These are phyloP conservation scores for Osmanthus fragrans DNA, from an alignment of 257 asterid genomes.

Conservation along the genomic window DNA sequence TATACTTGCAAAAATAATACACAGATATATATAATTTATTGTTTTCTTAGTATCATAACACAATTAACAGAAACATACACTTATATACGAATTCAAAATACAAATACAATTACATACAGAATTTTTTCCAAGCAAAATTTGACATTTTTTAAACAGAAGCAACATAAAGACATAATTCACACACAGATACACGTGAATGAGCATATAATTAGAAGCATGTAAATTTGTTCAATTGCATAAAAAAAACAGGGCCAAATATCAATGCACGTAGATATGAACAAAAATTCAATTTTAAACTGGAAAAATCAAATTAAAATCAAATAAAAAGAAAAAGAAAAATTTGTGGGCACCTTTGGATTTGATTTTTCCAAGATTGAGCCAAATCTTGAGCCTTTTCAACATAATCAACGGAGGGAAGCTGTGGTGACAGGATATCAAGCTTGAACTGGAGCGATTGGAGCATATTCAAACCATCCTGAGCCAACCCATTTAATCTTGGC, in stretches of 20 bases:
- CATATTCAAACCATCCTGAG: slow-evolving; percentile 73
- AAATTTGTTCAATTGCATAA: not conserved
- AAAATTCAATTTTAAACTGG: slow-evolving; percentile 5
- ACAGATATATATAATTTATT: not conserved
- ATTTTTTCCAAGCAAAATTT: not conserved
- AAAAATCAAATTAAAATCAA: not conserved
- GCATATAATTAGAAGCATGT: not conserved
- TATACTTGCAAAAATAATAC: not conserved
- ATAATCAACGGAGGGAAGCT: slow-evolving; percentile 65
- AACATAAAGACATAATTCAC: not conserved
- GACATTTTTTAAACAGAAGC: not conserved
- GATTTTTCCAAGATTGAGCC: slow-evolving; percentile 67
- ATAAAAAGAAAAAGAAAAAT: not conserved
- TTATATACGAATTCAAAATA: slow-evolving; percentile 10
- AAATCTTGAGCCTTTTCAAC: slow-evolving; percentile 61
- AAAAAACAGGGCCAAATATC: not conserved
- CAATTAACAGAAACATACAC: not conserved
- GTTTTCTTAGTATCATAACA: not conserved
- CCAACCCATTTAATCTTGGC: slow-evolving; percentile 84
- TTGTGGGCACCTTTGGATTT: slow-evolving; percentile 60
- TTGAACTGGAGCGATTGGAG: slow-evolving; percentile 77
- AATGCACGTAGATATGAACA: not conserved
- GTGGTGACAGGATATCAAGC: slow-evolving; percentile 92
- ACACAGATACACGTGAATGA: not conserved
- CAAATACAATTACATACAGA: not conserved